Percentiles rank a stretch among this genome's conserved stretches.
These are phyloP conservation scores for Corinectria fuckeliana DNA, from an alignment of 2,329 filamentous ascomycete species.

Conservation along the genomic window DNA sequence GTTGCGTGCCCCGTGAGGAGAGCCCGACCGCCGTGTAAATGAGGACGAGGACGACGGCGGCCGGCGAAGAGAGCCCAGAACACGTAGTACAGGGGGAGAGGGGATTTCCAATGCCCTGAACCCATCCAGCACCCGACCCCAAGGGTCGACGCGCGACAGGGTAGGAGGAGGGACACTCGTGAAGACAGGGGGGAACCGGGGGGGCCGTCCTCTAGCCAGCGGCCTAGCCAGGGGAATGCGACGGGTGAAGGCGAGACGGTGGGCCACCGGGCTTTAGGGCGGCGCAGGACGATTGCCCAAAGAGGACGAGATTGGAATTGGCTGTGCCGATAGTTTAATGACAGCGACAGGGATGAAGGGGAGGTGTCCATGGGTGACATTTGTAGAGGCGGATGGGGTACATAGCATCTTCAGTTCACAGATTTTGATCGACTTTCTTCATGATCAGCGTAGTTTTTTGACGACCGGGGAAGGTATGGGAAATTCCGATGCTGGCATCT, in stretches of 20 bases:
- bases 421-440: too few relatives aligned
- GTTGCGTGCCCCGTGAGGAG: neutral
- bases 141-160: neutral
- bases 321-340: conserved; percentile 46
- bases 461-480: too few relatives aligned
- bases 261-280: conserved; percentile 19
- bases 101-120: neutral
- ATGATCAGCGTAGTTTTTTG: too few relatives aligned
- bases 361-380: too few relatives aligned
- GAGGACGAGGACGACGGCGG: neutral
- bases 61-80: neutral
- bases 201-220: neutral
- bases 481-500: too few relatives aligned
- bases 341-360: conserved; percentile 33
- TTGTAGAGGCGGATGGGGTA: too few relatives aligned
- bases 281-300: conserved; percentile 38
- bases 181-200: neutral
- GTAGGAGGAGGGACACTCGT: neutral
- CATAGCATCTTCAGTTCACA: too few relatives aligned
- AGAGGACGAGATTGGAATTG: conserved; percentile 43
- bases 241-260: conserved; percentile 16
- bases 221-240: conserved; percentile 19
- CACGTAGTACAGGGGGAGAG: neutral
- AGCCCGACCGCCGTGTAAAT: neutral
- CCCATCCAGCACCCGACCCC: conserved; percentile 4